Evolutionary conservation across 1,139 yeast species (phyloP).

Genomic region (Pichia sp.): DNA sequence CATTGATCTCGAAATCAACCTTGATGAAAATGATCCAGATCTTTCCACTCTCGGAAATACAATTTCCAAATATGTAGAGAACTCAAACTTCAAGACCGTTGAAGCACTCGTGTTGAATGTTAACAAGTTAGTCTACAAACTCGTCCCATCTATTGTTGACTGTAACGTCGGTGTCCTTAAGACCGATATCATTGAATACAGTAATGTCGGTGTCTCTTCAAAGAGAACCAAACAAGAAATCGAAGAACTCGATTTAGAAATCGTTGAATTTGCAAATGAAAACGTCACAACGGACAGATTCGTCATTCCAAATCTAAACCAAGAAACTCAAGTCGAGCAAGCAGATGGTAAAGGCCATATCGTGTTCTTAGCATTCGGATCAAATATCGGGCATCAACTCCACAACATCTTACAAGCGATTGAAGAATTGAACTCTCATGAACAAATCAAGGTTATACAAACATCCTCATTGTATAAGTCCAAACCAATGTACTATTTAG

Average conservation of each 20-base stretch:
- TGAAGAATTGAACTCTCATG: constrained; percentile 38
- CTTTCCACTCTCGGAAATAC: constrained; percentile 6
- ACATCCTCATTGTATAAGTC: constrained; percentile 84
- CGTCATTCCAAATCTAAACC: constrained; percentile 37
- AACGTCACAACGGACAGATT: constrained; percentile 28
- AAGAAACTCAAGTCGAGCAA: constrained; percentile 17
- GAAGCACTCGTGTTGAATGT: constrained; percentile 84
- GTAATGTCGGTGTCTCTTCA: constrained; percentile 86
- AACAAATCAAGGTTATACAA: constrained; percentile 44
- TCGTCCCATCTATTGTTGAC: constrained; percentile 31
- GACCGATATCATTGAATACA: constrained; percentile 84
- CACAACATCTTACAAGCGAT: constrained; percentile 61
- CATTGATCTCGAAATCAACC: constrained; percentile 43
- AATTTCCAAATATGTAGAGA: constrained; percentile 53
- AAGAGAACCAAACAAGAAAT: constrained; percentile 45
- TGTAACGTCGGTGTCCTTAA: constrained; percentile 68
- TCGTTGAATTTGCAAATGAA: constrained; percentile 19
- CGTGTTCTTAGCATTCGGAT: constrained; percentile 85
- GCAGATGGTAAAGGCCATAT: constrained; percentile 39
- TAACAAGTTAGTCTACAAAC: constrained; percentile 51
- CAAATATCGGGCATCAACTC: constrained; percentile 76
- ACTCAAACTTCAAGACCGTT: constrained; percentile 81
- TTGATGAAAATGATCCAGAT: constrained; percentile 22
- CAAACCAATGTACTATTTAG: constrained; percentile 86
- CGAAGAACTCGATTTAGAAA: constrained; percentile 29